phyloP scores from a whole-genome alignment of 805 yeast species.

The Dipodascus albidus region DNA sequence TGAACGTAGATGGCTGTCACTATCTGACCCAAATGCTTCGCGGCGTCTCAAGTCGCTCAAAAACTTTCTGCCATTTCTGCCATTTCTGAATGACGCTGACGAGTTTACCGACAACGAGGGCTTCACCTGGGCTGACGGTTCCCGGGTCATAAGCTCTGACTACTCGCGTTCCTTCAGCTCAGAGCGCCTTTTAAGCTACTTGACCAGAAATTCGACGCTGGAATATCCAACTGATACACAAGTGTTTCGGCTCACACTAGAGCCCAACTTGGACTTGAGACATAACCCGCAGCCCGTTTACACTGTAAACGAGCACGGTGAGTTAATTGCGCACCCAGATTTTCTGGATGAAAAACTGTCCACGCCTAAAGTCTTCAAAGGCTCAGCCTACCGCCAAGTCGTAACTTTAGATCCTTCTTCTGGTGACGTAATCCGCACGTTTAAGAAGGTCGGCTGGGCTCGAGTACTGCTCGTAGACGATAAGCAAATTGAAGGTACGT shows the following conservation, averaged over 20 bases:
- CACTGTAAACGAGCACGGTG: constrained; percentile 11
- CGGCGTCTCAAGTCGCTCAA: background rate
- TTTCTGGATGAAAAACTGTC: constrained; percentile 6
- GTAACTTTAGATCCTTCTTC: constrained; percentile 7
- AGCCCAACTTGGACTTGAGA: constrained; percentile 10
- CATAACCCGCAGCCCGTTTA: constrained; percentile 6
- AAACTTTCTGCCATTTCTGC: background rate
- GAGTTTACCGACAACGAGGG: background rate
- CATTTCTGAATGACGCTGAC: background rate
- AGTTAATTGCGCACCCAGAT: constrained; percentile 12
- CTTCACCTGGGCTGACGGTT: background rate
- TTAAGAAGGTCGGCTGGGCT: constrained; percentile 24
- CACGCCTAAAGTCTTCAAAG: constrained; percentile 12
- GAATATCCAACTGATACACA: constrained; percentile 15
- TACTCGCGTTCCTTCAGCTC: constrained; percentile 8
- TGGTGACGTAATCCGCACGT: constrained; percentile 10
- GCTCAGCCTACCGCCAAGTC: constrained; percentile 20
- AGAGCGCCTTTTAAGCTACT: constrained; percentile 13
- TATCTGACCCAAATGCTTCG: constrained; percentile 17
- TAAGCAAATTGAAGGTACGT: constrained; percentile 19
- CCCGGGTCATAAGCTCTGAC: too few relatives aligned
- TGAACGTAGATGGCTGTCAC: constrained; percentile 20
- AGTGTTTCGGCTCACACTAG: constrained; percentile 15
- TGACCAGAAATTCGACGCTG: constrained; percentile 15
- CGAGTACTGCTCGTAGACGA: constrained; percentile 16